These are phyloP conservation scores for Rhodotorula toruloides DNA, from an alignment of 768 basidiomycete species.

Conservation along the genomic window DNA sequence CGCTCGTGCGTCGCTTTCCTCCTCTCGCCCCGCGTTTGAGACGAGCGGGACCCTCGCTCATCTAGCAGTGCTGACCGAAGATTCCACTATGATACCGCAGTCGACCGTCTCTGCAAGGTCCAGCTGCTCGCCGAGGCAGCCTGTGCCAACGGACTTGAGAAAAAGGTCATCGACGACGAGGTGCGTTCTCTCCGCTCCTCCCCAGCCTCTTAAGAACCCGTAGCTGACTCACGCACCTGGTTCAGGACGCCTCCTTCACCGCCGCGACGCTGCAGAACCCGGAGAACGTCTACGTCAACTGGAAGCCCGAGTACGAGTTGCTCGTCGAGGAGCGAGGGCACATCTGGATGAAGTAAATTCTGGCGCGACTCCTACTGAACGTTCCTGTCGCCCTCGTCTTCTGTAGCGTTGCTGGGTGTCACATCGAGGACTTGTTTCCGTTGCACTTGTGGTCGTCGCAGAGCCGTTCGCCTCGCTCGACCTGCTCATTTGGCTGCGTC, in stretches of 20 bases:
- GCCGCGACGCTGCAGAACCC: constrained; percentile 35
- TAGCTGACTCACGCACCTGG: neutral
- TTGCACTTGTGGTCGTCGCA: no score
- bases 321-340: constrained; percentile 24
- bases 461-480: no score
- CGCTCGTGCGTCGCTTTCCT: neutral
- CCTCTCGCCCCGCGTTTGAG: neutral
- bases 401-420: no score
- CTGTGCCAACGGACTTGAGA: constrained; percentile 8
- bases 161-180: constrained; percentile 30
- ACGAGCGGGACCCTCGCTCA: neutral
- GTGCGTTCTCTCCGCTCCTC: neutral
- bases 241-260: constrained; percentile 37
- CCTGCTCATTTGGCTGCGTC: no score
- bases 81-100: no score
- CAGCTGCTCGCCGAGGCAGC: constrained; percentile 39
- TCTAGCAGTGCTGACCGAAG: no score
- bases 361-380: no score
- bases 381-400: neutral
- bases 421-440: no score
- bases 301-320: constrained; percentile 23
- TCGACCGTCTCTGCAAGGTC: constrained; percentile 34
- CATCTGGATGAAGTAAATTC: constrained; percentile 28
- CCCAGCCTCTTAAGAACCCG: neutral
- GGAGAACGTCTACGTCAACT: constrained; percentile 32